Evolutionary conservation across 2,329 filamentous ascomycete species (phyloP), one percentile per base, ranked within the genome.

Genomic region (Hortaea sp.): DNA sequence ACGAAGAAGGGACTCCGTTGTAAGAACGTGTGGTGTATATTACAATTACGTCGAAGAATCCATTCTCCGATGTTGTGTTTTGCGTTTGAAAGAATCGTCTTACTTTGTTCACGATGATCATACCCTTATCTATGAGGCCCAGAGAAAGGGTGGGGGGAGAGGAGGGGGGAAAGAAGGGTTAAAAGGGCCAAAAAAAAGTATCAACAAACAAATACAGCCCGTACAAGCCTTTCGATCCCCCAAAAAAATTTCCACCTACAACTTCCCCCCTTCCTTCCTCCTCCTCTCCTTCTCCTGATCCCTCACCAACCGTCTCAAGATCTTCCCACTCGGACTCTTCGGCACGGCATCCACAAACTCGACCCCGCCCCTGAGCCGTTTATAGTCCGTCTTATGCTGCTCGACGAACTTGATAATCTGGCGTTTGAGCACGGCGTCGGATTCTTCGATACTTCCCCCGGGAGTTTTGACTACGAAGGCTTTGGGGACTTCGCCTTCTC

Each of bases 261-360:
- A 60, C 71, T 81, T 89, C 7, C 81, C 71, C 0, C 82, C 82
- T 50, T 75, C 69, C 55, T 75, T 74, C 61, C 78, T 77, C 61
- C 82, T 76, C 49, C 72, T 72, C 61, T 82, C 81, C 69, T 73
- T 84, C 67, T 92, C 87, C 59, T 77, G 76, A 59, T 94, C 87
- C 38, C 85, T 73, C 55, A 94, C 66, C 41, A 85, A 63, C 44
- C 79, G 74, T 42, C 79, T 64, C 52, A 82, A 57, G 49, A 82
- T 81, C 71, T 82, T 82, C 1, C 78, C 78, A 49, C 74, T 78
- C 0, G 78, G 75, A 39, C 72, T 78, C 66, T 81, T 82, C 0
- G 78, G 78, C 51, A 82, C 73, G 0, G 62, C 66, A 47, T 77
- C 73, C 32, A 78, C 66, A 52, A 77, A 77, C 49, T 78, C 73